Base-by-base conservation (phyloP, 1,139 yeast species). In the Debaryomyces robertsiae region DNA sequence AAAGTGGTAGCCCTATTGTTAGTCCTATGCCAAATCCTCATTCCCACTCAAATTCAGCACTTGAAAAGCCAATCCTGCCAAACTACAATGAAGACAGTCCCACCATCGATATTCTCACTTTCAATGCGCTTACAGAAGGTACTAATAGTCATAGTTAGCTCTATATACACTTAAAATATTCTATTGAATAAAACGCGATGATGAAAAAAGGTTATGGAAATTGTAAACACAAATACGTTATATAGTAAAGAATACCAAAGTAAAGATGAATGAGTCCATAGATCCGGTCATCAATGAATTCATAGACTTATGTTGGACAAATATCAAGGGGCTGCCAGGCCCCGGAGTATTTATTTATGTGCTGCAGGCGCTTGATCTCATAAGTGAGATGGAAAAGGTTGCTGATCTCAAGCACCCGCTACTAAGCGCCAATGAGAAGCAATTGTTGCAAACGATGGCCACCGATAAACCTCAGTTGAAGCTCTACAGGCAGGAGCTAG, bases 281-380 rank as follows among this genome's bases (percentile, higher is more conserved):
- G 24, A 16, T 40, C 40, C 32, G 11, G 27, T 14, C 17, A 41
- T 48, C 6, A 55, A 58, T 29, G 49, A 46, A 28, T 55, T 64
- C 32, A 48, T 69, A 6, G 56, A 57, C 32, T 46, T 50, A 24
- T 55, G 68, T 43, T 71, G 76, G 75, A 40, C 45, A 11, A 43
- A 48, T 16, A 47, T 53, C 13, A 39, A 43, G 9, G 40, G 41
- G 3, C 28, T 39, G n/a, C 28, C 39, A 4, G 30, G 30, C 7
- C 18, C 32, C 2, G 40, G 41, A 4, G 61, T 58, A 13, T 58
- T 42, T 41, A 63, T 69, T 22, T 60, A 55, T 34, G 55, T 63
- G 11, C 48, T 61, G 2, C 69, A 65, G 42, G 53, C 69, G 3
- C 43, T 49, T 7, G 53, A 50, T 3, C 49, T 71, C 3, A 45